A percentile compares a stretch with the other conserved stretches of the same genome.
These are phyloP conservation scores for Ophiosphaerella korrae DNA, from an alignment of 2,329 filamentous ascomycete species.

Conservation along the genomic window DNA sequence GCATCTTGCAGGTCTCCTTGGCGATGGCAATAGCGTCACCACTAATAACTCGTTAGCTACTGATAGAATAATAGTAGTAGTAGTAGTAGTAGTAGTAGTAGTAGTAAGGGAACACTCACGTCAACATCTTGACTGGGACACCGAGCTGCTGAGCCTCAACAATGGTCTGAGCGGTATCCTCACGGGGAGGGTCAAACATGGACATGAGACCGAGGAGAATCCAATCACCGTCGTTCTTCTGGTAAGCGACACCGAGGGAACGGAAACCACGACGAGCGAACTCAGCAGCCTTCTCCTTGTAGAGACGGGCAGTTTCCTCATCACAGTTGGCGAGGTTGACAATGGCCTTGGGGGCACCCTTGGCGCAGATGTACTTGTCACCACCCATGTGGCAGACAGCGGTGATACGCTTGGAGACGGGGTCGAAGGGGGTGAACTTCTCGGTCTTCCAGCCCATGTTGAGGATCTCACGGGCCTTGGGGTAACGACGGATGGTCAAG, in stretches of 20 bases:
- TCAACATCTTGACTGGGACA: slow-evolving; percentile 81
- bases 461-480: slow-evolving; percentile 77
- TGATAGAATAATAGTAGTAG: neutral
- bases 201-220: slow-evolving; percentile 76
- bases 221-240: slow-evolving; percentile 77
- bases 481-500: slow-evolving; percentile 75
- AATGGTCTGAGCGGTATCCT: slow-evolving; percentile 79
- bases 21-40: slow-evolving; percentile 80
- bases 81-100: neutral
- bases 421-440: slow-evolving; percentile 79
- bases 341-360: slow-evolving; percentile 78
- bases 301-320: slow-evolving; percentile 67
- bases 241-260: slow-evolving; percentile 77
- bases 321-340: slow-evolving; percentile 71
- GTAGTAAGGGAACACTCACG: slow-evolving; percentile 36
- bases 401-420: slow-evolving; percentile 80
- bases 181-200: slow-evolving; percentile 80
- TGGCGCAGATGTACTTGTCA: slow-evolving; percentile 74
- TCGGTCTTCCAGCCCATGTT: slow-evolving; percentile 76
- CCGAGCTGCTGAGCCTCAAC: slow-evolving; percentile 76
- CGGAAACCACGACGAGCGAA: slow-evolving; percentile 81
- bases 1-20: slow-evolving; percentile 83
- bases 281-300: slow-evolving; percentile 74
- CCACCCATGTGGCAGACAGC: slow-evolving; percentile 70
- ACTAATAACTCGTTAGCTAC: slow-evolving; percentile 21